These are phyloP conservation scores for Pyrenochaeta sp. DNA, from an alignment of 2,329 filamentous ascomycete species.

Conservation along the genomic window DNA sequence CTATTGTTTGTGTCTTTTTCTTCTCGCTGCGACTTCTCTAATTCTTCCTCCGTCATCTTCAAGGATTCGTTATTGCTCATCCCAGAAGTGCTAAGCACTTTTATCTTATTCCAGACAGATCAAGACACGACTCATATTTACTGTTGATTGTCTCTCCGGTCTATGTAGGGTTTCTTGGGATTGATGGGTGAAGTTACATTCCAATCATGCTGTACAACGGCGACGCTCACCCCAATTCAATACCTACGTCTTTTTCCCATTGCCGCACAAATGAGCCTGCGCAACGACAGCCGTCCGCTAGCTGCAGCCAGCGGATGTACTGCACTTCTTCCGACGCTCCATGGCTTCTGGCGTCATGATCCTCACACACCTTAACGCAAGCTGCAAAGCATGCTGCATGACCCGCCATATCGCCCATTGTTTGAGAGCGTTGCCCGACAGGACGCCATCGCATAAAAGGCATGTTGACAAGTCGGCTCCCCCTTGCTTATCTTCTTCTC, in stretches of 20 bases:
- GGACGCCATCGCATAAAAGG: constrained; percentile 30
- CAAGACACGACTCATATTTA: constrained; percentile 21
- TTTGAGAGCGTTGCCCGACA: constrained; percentile 42
- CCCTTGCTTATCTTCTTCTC: constrained; percentile 44
- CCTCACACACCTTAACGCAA: constrained; percentile 19
- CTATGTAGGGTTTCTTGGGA: constrained; percentile 19
- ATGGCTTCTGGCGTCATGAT: constrained; percentile 26
- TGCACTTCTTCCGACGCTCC: constrained; percentile 36
- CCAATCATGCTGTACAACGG: constrained; percentile 39
- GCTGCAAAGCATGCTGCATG: constrained; percentile 37
- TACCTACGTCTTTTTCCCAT: constrained; percentile 24
- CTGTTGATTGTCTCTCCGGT: constrained; percentile 26
- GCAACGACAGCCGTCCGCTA: constrained; percentile 40
- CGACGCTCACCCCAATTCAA: constrained; percentile 27
- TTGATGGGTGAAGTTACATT: constrained; percentile 41
- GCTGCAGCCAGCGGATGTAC: constrained; percentile 37
- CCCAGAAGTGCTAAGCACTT: constrained; percentile 4
- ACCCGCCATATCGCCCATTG: constrained; percentile 28
- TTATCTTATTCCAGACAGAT: constrained; percentile 7
- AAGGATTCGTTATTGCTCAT: constrained; percentile 5
- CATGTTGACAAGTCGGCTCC: constrained; percentile 41
- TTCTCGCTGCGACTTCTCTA: constrained; percentile 16
- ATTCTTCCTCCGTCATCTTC: constrained; percentile 11
- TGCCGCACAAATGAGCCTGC: constrained; percentile 37
- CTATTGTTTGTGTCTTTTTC: constrained; percentile 5